Base-by-base conservation (phyloP, 805 yeast genomes). In the Nakazawaea sp. region DNA sequence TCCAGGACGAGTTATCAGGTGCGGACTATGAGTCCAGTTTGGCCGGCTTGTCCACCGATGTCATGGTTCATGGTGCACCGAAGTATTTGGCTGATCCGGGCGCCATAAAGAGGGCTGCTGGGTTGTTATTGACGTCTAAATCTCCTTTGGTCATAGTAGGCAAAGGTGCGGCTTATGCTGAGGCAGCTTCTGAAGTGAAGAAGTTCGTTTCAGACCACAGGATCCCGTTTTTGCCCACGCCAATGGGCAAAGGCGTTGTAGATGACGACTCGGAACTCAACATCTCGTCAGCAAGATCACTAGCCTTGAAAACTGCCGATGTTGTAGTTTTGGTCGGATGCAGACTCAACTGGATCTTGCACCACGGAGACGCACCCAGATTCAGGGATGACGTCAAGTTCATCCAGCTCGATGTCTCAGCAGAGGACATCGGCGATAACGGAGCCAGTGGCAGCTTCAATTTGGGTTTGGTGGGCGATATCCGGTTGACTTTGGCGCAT, bases 161-260 rank as follows among this genome's bases (percentile, higher is more conserved):
- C 3, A 81, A 81, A 54, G 87, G 87, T 3, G 70, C 81, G 3
- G 71, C 81, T 0, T 64, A 70, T 40, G 33, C 46, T 6, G 53
- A 55, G 26, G 68, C 75, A 0, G 67, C 71, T 5, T 31, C 23
- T 1, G 49, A 52, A 2, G 42, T 80, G 7, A 53, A 70, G 2
- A 27, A 45, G 0, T 62, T 81, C 34, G 64, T 80, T 15, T 35
- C 51, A 5, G 26, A 36, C 1, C 70, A 74, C 35, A 48, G 59
- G 8, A 34, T 80, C 1, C 74, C 81, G 1, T 81, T 81, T 45
- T 49, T 81, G 33, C 85, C 88, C 8, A 80, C 88, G 0, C 87
- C 89, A 3, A 81, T 81, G 89, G 89, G 83, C 0, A 81, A 81
- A 53, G 89, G 89, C 8, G 73, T 80, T 1, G 56, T 81, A 1